These are phyloP conservation scores for Crinitomyces ghanaensis DNA, from an alignment of 805 yeast genomes.

Conservation along the genomic window DNA sequence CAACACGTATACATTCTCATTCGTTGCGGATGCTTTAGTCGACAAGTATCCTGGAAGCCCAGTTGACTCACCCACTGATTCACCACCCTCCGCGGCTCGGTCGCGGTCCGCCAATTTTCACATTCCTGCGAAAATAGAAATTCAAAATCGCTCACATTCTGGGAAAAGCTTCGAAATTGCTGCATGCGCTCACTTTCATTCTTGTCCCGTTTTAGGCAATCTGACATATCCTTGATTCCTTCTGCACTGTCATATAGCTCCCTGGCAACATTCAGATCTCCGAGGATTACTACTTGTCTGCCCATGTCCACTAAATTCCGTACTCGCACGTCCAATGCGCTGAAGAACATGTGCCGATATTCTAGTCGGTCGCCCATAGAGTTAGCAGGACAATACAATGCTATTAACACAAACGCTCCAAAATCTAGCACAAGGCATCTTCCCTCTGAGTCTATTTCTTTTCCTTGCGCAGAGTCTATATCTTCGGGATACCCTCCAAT, in stretches of 20 bases:
- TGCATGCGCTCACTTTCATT: not conserved
- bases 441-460: constrained; percentile 69
- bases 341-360: constrained; percentile 47
- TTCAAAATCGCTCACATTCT: constrained; percentile 25
- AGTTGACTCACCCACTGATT: constrained; percentile 32
- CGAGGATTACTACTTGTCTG: constrained; percentile 67
- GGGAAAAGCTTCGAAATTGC: constrained; percentile 1
- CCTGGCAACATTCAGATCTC: constrained; percentile 76
- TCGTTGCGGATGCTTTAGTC: constrained; percentile 40
- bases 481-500: constrained; percentile 65
- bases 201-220: constrained; percentile 8
- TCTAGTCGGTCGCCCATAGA: constrained; percentile 46
- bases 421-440: constrained; percentile 68
- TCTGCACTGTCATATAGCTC: constrained; percentile 81
- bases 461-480: constrained; percentile 29
- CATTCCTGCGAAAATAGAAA: constrained; percentile 24
- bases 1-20: constrained; percentile 78
- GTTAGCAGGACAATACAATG: constrained; percentile 84
- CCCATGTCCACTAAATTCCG: constrained; percentile 43
- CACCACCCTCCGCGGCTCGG: constrained; percentile 34
- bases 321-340: constrained; percentile 49
- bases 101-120: constrained; percentile 29
- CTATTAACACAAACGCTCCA: constrained; percentile 33
- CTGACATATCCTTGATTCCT: constrained; percentile 36
- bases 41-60: constrained; percentile 21